These are phyloP conservation scores for Gracilaria gracilis DNA, from an alignment of 23 red algal genomes.

Conservation along the genomic window DNA sequence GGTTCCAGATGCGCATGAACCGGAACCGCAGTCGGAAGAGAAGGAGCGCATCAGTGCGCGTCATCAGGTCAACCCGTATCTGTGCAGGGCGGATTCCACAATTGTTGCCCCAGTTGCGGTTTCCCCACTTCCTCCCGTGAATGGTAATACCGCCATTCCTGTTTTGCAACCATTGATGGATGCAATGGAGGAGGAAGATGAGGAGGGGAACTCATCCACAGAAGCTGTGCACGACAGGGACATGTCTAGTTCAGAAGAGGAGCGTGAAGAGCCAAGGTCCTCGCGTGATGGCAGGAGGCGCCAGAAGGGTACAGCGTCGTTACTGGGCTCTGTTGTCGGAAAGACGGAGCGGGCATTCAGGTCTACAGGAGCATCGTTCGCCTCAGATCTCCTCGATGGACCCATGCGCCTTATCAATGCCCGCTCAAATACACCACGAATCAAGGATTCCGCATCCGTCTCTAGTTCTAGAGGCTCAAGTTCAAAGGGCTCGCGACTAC, in stretches of 20 bases:
- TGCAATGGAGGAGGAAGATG: neutral
- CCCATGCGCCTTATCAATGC: slow-evolving; percentile 20
- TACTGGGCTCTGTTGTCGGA: slow-evolving; percentile 12
- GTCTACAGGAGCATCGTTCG: neutral
- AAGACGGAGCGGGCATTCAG: slow-evolving; percentile 4
- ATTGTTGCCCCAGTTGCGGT: neutral
- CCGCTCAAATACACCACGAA: slow-evolving; percentile 1
- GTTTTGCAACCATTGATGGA: neutral
- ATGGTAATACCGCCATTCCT: too few relatives aligned
- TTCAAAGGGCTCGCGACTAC: neutral
- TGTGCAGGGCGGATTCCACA: neutral
- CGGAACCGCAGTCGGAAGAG: neutral
- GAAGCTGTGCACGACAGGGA: slow-evolving; percentile 17
- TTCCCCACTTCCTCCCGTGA: neutral
- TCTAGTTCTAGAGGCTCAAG: neutral
- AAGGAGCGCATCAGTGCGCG: neutral
- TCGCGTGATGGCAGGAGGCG: neutral
- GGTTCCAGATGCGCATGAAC: neutral
- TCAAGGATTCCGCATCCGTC: slow-evolving; percentile 8
- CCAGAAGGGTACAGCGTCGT: neutral
- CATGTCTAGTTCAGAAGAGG: neutral
- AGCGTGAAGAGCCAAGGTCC: neutral
- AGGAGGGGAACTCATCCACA: slow-evolving; percentile 1
- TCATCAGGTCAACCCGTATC: neutral
- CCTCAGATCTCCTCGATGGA: slow-evolving; percentile 15